Evolutionary conservation across 176 grass and related monocot species (phyloP).

Genomic region (Panicum miliaceum): DNA sequence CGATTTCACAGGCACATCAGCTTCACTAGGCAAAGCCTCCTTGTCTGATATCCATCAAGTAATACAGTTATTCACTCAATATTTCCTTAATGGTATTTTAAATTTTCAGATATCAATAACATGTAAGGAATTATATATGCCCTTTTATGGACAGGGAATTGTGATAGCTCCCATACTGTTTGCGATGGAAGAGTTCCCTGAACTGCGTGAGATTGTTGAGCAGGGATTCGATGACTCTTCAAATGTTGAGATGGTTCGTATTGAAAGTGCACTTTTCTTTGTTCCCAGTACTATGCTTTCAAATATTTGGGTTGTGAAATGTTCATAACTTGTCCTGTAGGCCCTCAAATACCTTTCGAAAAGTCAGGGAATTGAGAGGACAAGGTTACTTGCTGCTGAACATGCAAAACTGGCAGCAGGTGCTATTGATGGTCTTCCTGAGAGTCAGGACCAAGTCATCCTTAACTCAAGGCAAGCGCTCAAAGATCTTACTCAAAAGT

Average conservation of each 20-base stretch:
- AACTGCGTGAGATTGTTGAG: slow-evolving; percentile 63
- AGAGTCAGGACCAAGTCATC: slow-evolving; percentile 36
- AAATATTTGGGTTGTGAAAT: slow-evolving; percentile 27
- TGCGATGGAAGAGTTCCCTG: slow-evolving; percentile 82
- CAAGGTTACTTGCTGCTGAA: slow-evolving; percentile 50
- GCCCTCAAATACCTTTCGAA: slow-evolving; percentile 50
- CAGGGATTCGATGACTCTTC: slow-evolving; percentile 69
- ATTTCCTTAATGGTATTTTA: neutral
- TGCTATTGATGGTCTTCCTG: slow-evolving; percentile 55
- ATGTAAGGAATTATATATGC: slow-evolving; percentile 16
- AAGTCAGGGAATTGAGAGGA: slow-evolving; percentile 66
- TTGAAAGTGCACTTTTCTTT: neutral
- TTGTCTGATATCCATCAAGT: slow-evolving; percentile 86
- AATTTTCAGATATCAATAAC: neutral
- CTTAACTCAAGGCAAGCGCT: slow-evolving; percentile 57
- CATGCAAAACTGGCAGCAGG: slow-evolving; percentile 50
- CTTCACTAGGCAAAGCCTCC: slow-evolving; percentile 78
- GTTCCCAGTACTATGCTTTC: neutral
- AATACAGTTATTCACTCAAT: slow-evolving; percentile 39
- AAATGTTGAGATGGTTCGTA: slow-evolving; percentile 63
- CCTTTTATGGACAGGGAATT: slow-evolving; percentile 59
- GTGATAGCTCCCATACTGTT: slow-evolving; percentile 84
- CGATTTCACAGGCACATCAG: slow-evolving; percentile 84
- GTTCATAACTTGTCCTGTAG: neutral
- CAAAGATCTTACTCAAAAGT: slow-evolving; percentile 53